Conservation (phyloP, 495 filamentous ascomycete species). For the Hypoxylon rickii region DNA sequence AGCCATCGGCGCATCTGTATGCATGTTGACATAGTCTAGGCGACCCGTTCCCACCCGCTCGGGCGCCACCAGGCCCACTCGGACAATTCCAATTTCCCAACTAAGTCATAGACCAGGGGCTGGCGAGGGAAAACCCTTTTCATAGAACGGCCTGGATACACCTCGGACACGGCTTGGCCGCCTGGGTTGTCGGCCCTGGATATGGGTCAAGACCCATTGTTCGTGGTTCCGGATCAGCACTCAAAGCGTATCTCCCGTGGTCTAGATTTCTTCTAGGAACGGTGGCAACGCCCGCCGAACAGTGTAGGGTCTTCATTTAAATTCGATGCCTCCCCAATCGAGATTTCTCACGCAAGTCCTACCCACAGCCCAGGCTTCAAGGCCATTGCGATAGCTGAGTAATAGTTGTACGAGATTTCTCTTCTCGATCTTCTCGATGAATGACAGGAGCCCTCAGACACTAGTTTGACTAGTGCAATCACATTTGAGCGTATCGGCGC, state of each 20-base stretch:
- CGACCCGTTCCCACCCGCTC: slow-evolving; percentile 12
- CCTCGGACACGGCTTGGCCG: slow-evolving; percentile 5
- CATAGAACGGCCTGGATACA: slow-evolving; percentile 6
- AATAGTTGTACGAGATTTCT: not conserved
- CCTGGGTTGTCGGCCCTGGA: slow-evolving; percentile 6
- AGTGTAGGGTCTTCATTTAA: slow-evolving; percentile 18
- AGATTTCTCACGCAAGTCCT: not conserved
- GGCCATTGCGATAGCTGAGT: not conserved
- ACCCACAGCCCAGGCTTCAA: not conserved
- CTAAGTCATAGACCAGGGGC: slow-evolving; percentile 19
- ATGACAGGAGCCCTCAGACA: not conserved
- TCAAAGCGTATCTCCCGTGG: not conserved
- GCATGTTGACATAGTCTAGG: slow-evolving; percentile 28
- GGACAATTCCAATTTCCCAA: slow-evolving; percentile 16
- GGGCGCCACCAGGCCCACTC: slow-evolving; percentile 25
- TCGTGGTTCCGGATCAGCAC: slow-evolving; percentile 16
- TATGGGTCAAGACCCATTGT: slow-evolving; percentile 1
- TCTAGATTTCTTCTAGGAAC: slow-evolving; percentile 21
- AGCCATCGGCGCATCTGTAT: slow-evolving; percentile 20
- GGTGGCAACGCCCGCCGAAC: slow-evolving; percentile 4
- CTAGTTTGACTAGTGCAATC: not conserved
- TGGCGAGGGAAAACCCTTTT: not conserved
- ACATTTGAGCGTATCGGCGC: not conserved
- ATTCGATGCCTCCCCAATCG: slow-evolving; percentile 1
- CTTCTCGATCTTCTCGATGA: not conserved